Base-by-base conservation (phyloP, 164 flowering plant species). In the Berberis vulgaris region DNA sequence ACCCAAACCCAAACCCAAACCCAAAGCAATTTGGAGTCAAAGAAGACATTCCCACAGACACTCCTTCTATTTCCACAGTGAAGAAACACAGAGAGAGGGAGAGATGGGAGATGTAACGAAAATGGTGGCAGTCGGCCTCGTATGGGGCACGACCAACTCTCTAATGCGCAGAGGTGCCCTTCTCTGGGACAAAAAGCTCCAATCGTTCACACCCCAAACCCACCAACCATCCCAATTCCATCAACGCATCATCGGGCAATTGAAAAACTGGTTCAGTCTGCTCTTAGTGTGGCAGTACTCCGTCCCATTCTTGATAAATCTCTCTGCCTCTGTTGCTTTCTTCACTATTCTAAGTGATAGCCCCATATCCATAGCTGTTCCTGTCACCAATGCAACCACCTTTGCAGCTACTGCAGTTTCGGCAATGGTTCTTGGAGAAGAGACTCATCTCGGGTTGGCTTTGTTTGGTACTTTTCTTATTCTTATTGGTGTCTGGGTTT, bases 121-220 rank as follows among this genome's bases (percentile, higher is more conserved):
- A 83, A 94, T 94, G 98, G 67, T 90, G 39, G 87, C 84, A 7
- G 84, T 93, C 39, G 98, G 98, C 60, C 75, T 90, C 11, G 80
- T 93, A 38, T 88, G 98, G 98, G 98, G 98, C 42, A 79, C 81
- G 57, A 94, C 98, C 42, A 94, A 94, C 75, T 89, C 97, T 63
- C 41, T 87, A n/a, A 90, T 94, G 89, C 86, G 91, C 55, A 80
- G 80, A 2, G 98, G 98, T 58, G 88, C 98, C 0, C 74, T 93
- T 39, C 68, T 87, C 43, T 90, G 96, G 96, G 98, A 88, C 68
- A 68, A 71, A 61, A 69, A 76, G 50, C 76, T 81, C 63, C 71
- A 74, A 60, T 73, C 82, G 3, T 60, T 74, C 12, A 3, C 76
- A 40, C 45, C 65, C 0, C 26, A 45, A 2, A 68, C 53, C 56